Conservation (phyloP, 768 basidiomycete genomes). For the Rhodosporidiobolus sp. region DNA sequence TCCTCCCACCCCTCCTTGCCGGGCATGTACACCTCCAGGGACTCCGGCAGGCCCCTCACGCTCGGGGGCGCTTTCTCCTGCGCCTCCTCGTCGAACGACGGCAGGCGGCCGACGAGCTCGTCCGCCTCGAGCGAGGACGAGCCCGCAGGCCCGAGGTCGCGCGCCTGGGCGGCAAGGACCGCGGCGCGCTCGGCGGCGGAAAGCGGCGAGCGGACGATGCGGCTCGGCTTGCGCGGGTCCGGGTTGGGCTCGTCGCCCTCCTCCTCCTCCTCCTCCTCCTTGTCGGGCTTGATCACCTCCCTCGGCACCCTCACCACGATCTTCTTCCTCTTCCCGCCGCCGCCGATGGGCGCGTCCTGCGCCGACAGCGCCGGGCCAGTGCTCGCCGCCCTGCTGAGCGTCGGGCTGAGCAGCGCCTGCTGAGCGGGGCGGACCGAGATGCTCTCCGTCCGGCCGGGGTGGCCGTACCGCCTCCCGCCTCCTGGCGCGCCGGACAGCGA, state of each 20-base stretch:
- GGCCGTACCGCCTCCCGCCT: not conserved
- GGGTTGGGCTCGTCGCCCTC: not conserved
- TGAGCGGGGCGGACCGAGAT: not conserved
- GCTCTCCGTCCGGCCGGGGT: not conserved
- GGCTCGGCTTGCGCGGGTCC: not conserved
- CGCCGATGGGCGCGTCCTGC: constrained; percentile 2
- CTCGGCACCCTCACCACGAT: constrained; percentile 18
- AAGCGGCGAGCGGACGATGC: not conserved
- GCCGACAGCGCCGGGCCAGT: not conserved
- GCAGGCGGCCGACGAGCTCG: constrained; percentile 3
- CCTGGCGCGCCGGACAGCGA: not conserved
- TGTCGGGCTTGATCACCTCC: not conserved
- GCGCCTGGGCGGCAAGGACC: not conserved
- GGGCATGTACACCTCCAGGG: constrained; percentile 31
- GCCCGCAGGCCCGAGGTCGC: not conserved
- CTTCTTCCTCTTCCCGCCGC: constrained; percentile 14
- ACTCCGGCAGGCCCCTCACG: not conserved
- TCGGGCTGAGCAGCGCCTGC: constrained; percentile 4
- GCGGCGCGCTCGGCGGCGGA: not conserved
- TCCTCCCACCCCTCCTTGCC: constrained; percentile 22
- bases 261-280: not conserved
- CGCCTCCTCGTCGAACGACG: constrained; percentile 15
- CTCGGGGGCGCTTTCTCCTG: not conserved
- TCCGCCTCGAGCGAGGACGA: constrained; percentile 9
- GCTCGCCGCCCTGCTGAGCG: not conserved